phyloP scores from a whole-genome alignment of 2,329 filamentous ascomycete species.

The Orbilia oligospora region DNA sequence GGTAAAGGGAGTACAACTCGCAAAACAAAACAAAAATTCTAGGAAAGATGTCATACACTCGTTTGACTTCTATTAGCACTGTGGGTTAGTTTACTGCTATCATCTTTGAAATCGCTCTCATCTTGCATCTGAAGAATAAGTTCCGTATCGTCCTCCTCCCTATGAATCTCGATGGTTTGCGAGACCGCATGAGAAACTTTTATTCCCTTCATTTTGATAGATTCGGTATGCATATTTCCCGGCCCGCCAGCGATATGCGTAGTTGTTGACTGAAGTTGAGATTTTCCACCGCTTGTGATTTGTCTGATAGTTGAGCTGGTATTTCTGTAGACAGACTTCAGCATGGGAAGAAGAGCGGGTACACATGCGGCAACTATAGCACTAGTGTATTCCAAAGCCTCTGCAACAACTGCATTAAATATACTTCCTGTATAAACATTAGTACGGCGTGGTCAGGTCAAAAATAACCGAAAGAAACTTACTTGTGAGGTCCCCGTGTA shows the following conservation, averaged over 20 bases:
- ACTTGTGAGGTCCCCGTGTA: constrained; percentile 49
- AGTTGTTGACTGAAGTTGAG: constrained; percentile 45
- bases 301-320: constrained; percentile 46
- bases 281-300: constrained; percentile 49
- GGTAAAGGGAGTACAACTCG: constrained; percentile 20
- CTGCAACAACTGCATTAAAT: constrained; percentile 40
- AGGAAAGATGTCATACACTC: constrained; percentile 35
- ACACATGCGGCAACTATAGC: constrained; percentile 56
- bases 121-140: constrained; percentile 50
- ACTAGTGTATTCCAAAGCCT: constrained; percentile 49
- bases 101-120: constrained; percentile 26
- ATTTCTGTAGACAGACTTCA: constrained; percentile 51
- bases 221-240: constrained; percentile 32
- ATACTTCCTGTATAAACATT: constrained; percentile 29
- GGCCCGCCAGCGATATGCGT: constrained; percentile 45
- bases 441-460: no score
- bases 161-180: constrained; percentile 45
- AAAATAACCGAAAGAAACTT: constrained; percentile 11
- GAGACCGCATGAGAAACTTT: constrained; percentile 55
- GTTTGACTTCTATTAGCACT: constrained; percentile 49
- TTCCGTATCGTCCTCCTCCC: constrained; percentile 36
- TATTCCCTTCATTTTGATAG: constrained; percentile 57
- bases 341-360: constrained; percentile 54
- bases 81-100: constrained; percentile 39
- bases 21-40: constrained; percentile 4